Conservation (phyloP, 2,329 filamentous ascomycete species). For the Cladophialophora carrionii region DNA sequence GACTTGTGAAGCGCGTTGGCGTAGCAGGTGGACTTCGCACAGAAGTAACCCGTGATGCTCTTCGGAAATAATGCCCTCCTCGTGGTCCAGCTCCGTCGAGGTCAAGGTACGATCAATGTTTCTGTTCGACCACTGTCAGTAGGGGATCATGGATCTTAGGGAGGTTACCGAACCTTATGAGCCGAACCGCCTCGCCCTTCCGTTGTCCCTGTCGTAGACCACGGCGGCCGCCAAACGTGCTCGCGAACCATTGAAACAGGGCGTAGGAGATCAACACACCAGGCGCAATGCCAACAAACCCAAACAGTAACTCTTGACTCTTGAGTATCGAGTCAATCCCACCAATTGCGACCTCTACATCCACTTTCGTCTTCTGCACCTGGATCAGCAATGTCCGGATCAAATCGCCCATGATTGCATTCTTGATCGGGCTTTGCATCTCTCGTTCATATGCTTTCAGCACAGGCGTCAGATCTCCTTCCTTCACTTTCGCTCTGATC, state of each 20-base stretch:
- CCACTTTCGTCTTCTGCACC: constrained; percentile 98
- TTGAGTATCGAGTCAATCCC: constrained; percentile 93
- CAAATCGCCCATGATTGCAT: constrained; percentile 82
- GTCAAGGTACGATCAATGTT: constrained; percentile 84
- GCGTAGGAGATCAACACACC: constrained; percentile 84
- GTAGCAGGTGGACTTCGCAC: constrained; percentile 84
- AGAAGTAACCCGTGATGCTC: constrained; percentile 89
- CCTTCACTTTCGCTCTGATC: constrained; percentile 77
- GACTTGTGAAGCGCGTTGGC: constrained; percentile 66
- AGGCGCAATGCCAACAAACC: constrained; percentile 88
- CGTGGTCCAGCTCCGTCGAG: constrained; percentile 65
- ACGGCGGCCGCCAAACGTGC: constrained; percentile 69
- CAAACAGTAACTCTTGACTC: constrained; percentile 96
- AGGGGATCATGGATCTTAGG: not conserved
- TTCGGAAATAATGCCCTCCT: constrained; percentile 78
- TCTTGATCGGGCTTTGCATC: constrained; percentile 76
- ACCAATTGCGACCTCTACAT: constrained; percentile 92
- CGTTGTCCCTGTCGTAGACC: constrained; percentile 68
- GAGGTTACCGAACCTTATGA: constrained; percentile 63
- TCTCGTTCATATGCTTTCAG: constrained; percentile 90
- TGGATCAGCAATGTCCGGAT: constrained; percentile 91
- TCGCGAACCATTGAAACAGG: constrained; percentile 71
- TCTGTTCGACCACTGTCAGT: constrained; percentile 40
- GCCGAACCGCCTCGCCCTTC: constrained; percentile 71
- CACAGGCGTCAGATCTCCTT: constrained; percentile 91